Base-by-base conservation (phyloP, 2,329 filamentous ascomycete genomes). In the Diaporthe helianthi region DNA sequence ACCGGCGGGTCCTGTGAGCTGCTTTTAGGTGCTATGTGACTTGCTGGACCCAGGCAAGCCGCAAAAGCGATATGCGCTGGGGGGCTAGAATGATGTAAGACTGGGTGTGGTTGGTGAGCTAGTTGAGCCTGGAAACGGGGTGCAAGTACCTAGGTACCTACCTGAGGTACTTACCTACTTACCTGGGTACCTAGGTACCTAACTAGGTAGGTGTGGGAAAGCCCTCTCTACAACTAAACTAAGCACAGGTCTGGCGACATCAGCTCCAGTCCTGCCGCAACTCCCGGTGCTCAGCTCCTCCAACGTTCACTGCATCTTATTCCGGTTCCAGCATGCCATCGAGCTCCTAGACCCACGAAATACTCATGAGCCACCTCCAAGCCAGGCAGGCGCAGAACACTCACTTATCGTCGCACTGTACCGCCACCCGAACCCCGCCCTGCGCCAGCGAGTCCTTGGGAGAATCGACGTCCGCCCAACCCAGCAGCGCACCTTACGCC, bases 321-420 rank as follows among this genome's bases (percentile, higher is more conserved):
- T 17, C 17, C 19, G 29, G 49, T 29, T 8, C 44, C 41, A 49
- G 41, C 58, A 63, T 49, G 58, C 29, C 41, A 63, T 24, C 44
- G 29, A 63, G 44, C 29, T 19, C 41, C 7, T 63, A 63, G 58
- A 47, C 24, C 44, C 31, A 36, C 41, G 29, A 12, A 36, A 36
- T 10, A 63, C 36, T 46, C n/a, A 49, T 63, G 58, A 47, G 58
- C 58, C 58, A 49, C 44, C 58, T 63, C 12, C 41, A 63, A 22
- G 44, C 41, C n/a, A 49, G 58, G 58, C 58, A 26, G 58, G 58
- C 36, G 29, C 58, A 63, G 58, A 19, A 63, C 58, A 33, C n/a
- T 24, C 58, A 22, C 26, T 26, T 44, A 19, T 24, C 49, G 29
- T 31, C 58, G 19, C 24, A n/a, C 44, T 19, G 44, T n/a, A 29